These are phyloP conservation scores for Emergomyces africanus DNA, from an alignment of 2,329 filamentous ascomycete species.

Conservation along the genomic window DNA sequence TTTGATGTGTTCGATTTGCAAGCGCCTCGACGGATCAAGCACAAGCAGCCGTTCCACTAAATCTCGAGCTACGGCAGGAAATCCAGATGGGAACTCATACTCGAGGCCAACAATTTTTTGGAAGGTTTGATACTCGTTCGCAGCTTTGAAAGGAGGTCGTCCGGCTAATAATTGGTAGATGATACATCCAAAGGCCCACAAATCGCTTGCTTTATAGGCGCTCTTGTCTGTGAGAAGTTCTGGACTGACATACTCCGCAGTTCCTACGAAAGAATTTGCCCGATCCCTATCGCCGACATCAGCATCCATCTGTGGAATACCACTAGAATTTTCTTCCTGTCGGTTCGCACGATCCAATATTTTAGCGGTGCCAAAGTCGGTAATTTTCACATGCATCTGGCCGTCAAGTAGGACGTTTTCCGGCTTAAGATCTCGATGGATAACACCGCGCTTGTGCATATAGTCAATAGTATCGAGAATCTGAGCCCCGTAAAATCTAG, in stretches of 20 bases:
- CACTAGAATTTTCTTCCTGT: constrained; percentile 34
- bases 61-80: constrained; percentile 74
- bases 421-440: constrained; percentile 91
- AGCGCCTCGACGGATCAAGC: constrained; percentile 66
- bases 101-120: constrained; percentile 95
- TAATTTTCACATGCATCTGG: constrained; percentile 97
- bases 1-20: constrained; percentile 93
- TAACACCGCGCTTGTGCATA: constrained; percentile 93
- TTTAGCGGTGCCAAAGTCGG: constrained; percentile 97
- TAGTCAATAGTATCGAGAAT: constrained; percentile 95
- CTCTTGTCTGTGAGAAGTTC: constrained; percentile 95
- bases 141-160: constrained; percentile 91
- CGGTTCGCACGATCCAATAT: constrained; percentile 50
- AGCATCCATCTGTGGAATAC: constrained; percentile 36
- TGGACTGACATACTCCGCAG: constrained; percentile 94
- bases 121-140: constrained; percentile 92
- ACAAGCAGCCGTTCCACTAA: constrained; percentile 84
- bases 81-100: constrained; percentile 83
- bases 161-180: constrained; percentile 92
- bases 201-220: constrained; percentile 91
- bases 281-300: constrained; percentile 53
- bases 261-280: constrained; percentile 91
- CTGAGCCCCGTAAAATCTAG: constrained; percentile 85
- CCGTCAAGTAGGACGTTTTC: constrained; percentile 94
- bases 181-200: constrained; percentile 98